Evolutionary conservation across 345 rosid species (phyloP), one percentile per base, ranked within the genome.

Genomic region (Firmiana major): DNA sequence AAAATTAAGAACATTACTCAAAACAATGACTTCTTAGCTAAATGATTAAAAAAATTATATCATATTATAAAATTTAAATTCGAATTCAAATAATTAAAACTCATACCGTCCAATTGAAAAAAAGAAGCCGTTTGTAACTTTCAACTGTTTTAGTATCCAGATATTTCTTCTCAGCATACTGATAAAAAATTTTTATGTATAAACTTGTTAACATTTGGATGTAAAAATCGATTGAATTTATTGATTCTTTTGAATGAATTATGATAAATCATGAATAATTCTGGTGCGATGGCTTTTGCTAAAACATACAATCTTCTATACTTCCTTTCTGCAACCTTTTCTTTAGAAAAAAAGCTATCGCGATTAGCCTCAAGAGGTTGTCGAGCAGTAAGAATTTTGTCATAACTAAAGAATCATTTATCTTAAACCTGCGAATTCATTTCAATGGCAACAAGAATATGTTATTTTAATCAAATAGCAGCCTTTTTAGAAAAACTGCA

Each of bases 341-440:
- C 73, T 28, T 49, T 28, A 24, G 55, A 2, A 49, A 68, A 26
- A 24, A 48, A 3, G 13, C 22, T 49, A 21, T 7, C 16, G 5
- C 51, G 31, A 42, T 1, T 42, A 17, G 59, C 13, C 17, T 21
- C 53, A 43, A 43, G 53, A 12, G 12, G 13, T 34, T 31, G 60
- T 1, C 1, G 2, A 58, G 24, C 34, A 58, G 24, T 4, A 71
- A 71, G 22, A 49, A 49, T 51, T 51, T 34, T 71, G 63, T 34
- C 17, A 12, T 17, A 10, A 34, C 28, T 9, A 53, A 36, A 19
- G 62, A 71, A 53, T 71, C 26, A 9, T 53, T 43, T 51, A 51
- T 71, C 75, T 53, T 38, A 53, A 71, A 53, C 75, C 75, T 71
- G 75, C 75, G 53, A 34, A 51, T 71, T 45, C 75, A 34, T 17